phyloP scores from a whole-genome alignment of 2,329 filamentous ascomycete species.

The Magnaporthales sp. region DNA sequence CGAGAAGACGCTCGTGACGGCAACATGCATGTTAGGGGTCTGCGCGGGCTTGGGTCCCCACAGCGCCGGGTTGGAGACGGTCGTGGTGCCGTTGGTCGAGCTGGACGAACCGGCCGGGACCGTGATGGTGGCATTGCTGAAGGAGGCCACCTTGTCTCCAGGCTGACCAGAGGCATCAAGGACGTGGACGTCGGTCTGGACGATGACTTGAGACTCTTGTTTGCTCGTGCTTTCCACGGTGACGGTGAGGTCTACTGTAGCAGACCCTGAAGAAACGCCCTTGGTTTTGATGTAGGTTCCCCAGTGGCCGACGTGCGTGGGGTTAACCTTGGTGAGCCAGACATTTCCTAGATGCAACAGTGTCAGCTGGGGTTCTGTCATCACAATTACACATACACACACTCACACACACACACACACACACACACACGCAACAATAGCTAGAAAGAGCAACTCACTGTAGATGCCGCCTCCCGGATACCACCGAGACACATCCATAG shows the following conservation, averaged over 20 bases:
- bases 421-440: no score
- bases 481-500: constrained; percentile 37
- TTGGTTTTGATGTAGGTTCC: constrained; percentile 40
- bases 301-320: constrained; percentile 37
- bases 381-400: no score
- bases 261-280: constrained; percentile 32
- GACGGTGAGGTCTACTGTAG: constrained; percentile 33
- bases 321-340: constrained; percentile 40
- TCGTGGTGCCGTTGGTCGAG: constrained; percentile 23
- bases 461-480: constrained; percentile 48
- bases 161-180: constrained; percentile 23
- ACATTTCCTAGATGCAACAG: constrained; percentile 30
- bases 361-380: no score
- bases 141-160: constrained; percentile 22
- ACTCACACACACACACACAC: no score
- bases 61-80: constrained; percentile 28
- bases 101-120: constrained; percentile 23
- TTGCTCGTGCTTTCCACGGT: constrained; percentile 34
- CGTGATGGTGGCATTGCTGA: constrained; percentile 19
- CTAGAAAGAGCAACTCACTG: constrained; percentile 26
- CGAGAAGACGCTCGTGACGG: constrained; percentile 28
- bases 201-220: constrained; percentile 21
- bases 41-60: constrained; percentile 39
- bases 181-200: constrained; percentile 30
- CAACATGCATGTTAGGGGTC: constrained; percentile 37